Conservation (phyloP, 1,284 basidiomycete species). For the Puccinia triticina region DNA sequence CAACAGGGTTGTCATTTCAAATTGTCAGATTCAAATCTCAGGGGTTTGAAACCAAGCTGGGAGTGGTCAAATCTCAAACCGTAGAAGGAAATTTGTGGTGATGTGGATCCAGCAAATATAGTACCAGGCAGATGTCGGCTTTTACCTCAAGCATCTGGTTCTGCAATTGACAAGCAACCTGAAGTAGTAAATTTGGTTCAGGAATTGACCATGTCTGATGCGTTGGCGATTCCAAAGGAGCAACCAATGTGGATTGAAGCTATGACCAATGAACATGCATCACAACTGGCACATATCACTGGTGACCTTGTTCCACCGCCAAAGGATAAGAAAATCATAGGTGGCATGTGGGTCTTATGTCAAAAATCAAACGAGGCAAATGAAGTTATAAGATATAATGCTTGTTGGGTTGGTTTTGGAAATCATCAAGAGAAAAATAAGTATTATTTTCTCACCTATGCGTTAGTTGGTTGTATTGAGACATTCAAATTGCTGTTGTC, state of each 20-base stretch:
- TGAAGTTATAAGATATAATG: constrained; percentile 14
- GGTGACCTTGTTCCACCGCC: constrained; percentile 22
- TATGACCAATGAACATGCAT: constrained; percentile 9
- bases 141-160: no score
- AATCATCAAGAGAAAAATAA: constrained; percentile 16
- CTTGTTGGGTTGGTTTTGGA: constrained; percentile 25
- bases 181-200: not conserved
- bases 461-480: not conserved
- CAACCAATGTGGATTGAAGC: constrained; percentile 15
- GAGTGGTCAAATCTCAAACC: not conserved
- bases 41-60: not conserved
- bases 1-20: not conserved
- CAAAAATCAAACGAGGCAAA: constrained; percentile 28
- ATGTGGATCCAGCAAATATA: not conserved
- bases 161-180: not conserved
- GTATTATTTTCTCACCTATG: constrained; percentile 15
- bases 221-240: not conserved
- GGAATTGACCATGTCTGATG: not conserved
- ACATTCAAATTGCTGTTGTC: constrained; percentile 29
- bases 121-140: not conserved
- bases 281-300: not conserved
- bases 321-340: constrained; percentile 14
- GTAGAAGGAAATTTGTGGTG: no score
- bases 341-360: constrained; percentile 38
- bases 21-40: not conserved